These are phyloP conservation scores for Picochlorum sp. DNA, from an alignment of 139 green algal species.

Conservation along the genomic window DNA sequence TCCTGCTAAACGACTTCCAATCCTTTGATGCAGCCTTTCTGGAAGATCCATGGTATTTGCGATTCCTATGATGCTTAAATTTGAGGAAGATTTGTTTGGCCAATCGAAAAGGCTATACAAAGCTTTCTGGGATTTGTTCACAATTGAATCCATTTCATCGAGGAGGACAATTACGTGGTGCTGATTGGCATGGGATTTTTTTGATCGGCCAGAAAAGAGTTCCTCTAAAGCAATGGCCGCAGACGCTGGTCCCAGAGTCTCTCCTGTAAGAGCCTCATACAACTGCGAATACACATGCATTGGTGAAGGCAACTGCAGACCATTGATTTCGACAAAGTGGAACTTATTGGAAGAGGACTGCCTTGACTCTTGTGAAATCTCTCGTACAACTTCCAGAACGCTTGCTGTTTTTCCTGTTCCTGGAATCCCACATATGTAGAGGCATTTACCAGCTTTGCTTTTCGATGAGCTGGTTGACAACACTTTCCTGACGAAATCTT, in stretches of 20 bases:
- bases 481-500: slow-evolving; percentile 49
- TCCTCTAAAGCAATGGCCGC: slow-evolving; percentile 61
- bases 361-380: slow-evolving; percentile 12
- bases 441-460: slow-evolving; percentile 42
- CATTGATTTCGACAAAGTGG: slow-evolving; percentile 88
- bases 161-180: slow-evolving; percentile 70
- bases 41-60: slow-evolving; percentile 98
- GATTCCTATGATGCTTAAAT: slow-evolving; percentile 84
- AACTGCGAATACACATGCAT: slow-evolving; percentile 80
- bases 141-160: slow-evolving; percentile 94
- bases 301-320: slow-evolving; percentile 74
- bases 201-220: slow-evolving; percentile 39
- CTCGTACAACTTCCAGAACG: slow-evolving; percentile 51
- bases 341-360: slow-evolving; percentile 40
- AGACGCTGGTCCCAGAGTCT: slow-evolving; percentile 39
- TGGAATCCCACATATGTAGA: slow-evolving; percentile 94
- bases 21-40: slow-evolving; percentile 83
- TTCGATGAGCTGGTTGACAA: slow-evolving; percentile 39
- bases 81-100: slow-evolving; percentile 49
- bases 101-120: slow-evolving; percentile 99
- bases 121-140: slow-evolving; percentile 77
- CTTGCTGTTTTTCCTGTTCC: slow-evolving; percentile 96
- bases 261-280: slow-evolving; percentile 73
- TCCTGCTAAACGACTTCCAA: slow-evolving; percentile 54
- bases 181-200: slow-evolving; percentile 16